Base-by-base conservation (phyloP, 148 eudicot genomes). In the Tetragonia tetragonoides region DNA sequence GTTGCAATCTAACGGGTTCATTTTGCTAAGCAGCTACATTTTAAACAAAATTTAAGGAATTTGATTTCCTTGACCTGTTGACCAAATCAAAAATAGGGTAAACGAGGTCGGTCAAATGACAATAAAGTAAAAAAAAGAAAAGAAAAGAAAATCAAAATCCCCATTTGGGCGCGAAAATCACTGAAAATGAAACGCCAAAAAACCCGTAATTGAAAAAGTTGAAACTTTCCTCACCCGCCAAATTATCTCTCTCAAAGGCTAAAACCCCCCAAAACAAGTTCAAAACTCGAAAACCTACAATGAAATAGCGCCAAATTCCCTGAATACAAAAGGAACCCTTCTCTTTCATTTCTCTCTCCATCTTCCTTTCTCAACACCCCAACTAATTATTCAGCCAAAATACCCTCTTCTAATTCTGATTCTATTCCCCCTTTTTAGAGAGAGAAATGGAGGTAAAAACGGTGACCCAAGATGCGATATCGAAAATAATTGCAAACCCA, bases 381-480 rank as follows among this genome's bases (percentile, higher is more conserved):
- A 17, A 41, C 1, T 10, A 65, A 21, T 46, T 12, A 60, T 68
- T 72, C 62, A 37, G 9, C 0, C 64, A 81, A 47, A 81, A 46
- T 68, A 15, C 24, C 42, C 34, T 17, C 0, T 49, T 46, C 46
- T 11, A 37, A n/a, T 37, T 34, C 18, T 60, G 5, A 0, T 16
- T 2, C 10, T 53, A 3, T 46, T 34, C 51, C 21, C 57, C 21
- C 14, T 2, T 1, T 21, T 3, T 7, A 14, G 47, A 73, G 51
- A 54, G 56, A 56, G 18, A 42, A 21, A 81, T 74, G 73, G 87
- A 89, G 97, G 81, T 81, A 69, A 81, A 82, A 69, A 80, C 79
- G 4, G 87, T 88, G 42, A 94, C 81, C 68, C 88, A 87, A 68
- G 87, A 92, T 83, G 98, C 98, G 10, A 79, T 94, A 10, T 87